These are phyloP conservation scores for Fagopyrum homotropicum DNA, from an alignment of 148 eudicot genomes.

Conservation along the genomic window DNA sequence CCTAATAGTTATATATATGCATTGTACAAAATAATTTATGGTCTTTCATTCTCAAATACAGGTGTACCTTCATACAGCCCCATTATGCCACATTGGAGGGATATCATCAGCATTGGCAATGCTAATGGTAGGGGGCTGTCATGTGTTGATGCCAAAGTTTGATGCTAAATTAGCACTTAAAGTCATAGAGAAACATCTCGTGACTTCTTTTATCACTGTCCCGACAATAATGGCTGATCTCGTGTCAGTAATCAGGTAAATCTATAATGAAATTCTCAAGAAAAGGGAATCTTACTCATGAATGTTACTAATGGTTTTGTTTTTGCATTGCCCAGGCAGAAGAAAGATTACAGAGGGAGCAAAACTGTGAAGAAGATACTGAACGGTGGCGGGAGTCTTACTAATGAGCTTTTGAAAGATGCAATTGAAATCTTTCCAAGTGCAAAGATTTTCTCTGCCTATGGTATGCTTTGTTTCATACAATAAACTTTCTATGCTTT, in stretches of 20 bases:
- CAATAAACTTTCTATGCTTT: background rate
- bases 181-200: slow-evolving; percentile 46
- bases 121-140: slow-evolving; percentile 89
- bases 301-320: background rate
- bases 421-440: slow-evolving; percentile 43
- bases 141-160: slow-evolving; percentile 78
- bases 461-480: slow-evolving; percentile 35
- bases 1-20: too few relatives aligned
- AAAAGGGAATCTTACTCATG: background rate
- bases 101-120: slow-evolving; percentile 86
- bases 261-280: background rate
- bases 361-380: slow-evolving; percentile 53
- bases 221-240: slow-evolving; percentile 87
- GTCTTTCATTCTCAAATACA: slow-evolving; percentile 12
- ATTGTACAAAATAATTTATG: background rate
- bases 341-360: slow-evolving; percentile 23
- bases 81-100: slow-evolving; percentile 94
- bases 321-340: slow-evolving; percentile 26
- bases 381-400: slow-evolving; percentile 90
- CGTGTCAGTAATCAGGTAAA: slow-evolving; percentile 53
- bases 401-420: slow-evolving; percentile 43
- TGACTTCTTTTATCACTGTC: slow-evolving; percentile 79
- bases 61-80: slow-evolving; percentile 90
- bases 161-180: slow-evolving; percentile 56
- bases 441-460: slow-evolving; percentile 78